Evolutionary conservation across 2,329 filamentous ascomycete genomes (phyloP).

Genomic region (Cryphonectria carpinicola): DNA sequence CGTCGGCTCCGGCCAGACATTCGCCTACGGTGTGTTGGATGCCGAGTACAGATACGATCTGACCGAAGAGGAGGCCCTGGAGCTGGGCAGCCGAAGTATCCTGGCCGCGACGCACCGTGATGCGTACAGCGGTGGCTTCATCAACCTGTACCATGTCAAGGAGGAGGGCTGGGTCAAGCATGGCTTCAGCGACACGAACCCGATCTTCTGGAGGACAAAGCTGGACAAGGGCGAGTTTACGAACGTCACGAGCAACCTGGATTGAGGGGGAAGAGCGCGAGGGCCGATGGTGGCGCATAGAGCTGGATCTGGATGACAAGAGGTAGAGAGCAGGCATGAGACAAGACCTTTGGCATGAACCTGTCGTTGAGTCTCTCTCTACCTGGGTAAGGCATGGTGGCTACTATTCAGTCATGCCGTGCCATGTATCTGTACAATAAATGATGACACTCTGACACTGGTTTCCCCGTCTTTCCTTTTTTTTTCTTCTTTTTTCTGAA

Average conservation of each 20-base stretch:
- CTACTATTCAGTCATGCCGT: background rate
- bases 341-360: background rate
- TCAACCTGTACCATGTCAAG: slow-evolving; percentile 99
- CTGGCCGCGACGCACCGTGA: slow-evolving; percentile 95
- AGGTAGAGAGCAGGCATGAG: slow-evolving; percentile 9
- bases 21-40: slow-evolving; percentile 97
- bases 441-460: slow-evolving; percentile 1
- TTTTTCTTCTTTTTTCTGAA: background rate
- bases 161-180: slow-evolving; percentile 99
- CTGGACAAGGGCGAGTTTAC: slow-evolving; percentile 97
- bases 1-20: slow-evolving; percentile 96
- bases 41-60: slow-evolving; percentile 93
- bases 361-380: background rate
- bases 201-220: slow-evolving; percentile 99
- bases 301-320: slow-evolving; percentile 5
- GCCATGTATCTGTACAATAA: slow-evolving; percentile 35
- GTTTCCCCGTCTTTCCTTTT: background rate
- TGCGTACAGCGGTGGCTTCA: slow-evolving; percentile 97
- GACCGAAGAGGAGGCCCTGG: slow-evolving; percentile 83
- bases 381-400: slow-evolving; percentile 11
- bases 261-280: slow-evolving; percentile 43
- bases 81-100: slow-evolving; percentile 89
- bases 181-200: slow-evolving; percentile 97
- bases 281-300: background rate
- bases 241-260: slow-evolving; percentile 82